Evolutionary conservation across 1,284 basidiomycete species (phyloP).

Genomic region (Coniferiporia sulphurascens): DNA sequence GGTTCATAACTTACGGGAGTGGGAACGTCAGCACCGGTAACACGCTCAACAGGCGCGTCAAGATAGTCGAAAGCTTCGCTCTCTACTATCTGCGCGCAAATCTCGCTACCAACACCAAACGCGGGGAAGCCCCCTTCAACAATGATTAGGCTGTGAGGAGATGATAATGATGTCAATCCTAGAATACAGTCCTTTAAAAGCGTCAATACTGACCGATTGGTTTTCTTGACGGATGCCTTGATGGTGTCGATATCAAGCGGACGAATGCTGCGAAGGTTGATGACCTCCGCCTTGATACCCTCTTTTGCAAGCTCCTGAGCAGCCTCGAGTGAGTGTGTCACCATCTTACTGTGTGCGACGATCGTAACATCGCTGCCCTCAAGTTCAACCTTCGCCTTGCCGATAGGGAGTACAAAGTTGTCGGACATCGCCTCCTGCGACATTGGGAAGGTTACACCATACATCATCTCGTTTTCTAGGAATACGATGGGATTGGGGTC

Average conservation of each 20-base stretch:
- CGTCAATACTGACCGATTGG: conserved; percentile 65
- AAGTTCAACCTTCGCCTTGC: conserved; percentile 96
- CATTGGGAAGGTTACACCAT: conserved; percentile 96
- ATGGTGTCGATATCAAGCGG: conserved; percentile 98
- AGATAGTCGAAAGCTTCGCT: conserved; percentile 96
- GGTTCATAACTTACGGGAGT: conserved; percentile 70
- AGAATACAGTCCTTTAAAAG: not conserved
- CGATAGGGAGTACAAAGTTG: conserved; percentile 93
- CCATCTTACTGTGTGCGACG: conserved; percentile 97
- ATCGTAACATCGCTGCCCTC: conserved; percentile 92
- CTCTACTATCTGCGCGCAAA: conserved; percentile 94
- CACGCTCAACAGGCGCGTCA: conserved; percentile 95
- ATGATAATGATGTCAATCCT: conserved; percentile 13
- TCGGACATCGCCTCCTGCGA: conserved; percentile 93
- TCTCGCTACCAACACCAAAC: conserved; percentile 98
- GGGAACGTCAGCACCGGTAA: conserved; percentile 96
- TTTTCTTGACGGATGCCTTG: conserved; percentile 96
- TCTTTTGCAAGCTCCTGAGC: conserved; percentile 93
- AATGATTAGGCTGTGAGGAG: conserved; percentile 67
- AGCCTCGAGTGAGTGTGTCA: conserved; percentile 87
- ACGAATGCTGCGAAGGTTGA: conserved; percentile 94
- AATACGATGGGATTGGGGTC: conserved; percentile 98
- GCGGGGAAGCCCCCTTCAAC: conserved; percentile 99
- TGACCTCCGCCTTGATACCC: conserved; percentile 96
- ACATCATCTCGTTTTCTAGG: conserved; percentile 99